These are phyloP conservation scores for Xylaria sp. DNA, from an alignment of 2,329 filamentous ascomycete genomes.

Conservation along the genomic window DNA sequence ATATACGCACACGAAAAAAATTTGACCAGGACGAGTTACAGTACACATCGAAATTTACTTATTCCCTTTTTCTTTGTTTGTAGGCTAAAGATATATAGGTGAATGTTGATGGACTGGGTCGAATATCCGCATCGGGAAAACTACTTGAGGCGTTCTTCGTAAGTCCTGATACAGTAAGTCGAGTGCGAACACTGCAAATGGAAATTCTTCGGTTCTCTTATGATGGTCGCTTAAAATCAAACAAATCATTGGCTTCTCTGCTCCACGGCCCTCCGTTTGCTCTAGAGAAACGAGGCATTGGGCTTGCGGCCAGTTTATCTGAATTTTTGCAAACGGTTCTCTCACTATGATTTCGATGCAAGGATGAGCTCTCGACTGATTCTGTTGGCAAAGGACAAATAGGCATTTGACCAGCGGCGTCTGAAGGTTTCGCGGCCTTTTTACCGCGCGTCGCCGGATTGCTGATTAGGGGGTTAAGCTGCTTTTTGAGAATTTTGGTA, in stretches of 20 bases:
- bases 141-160: not conserved
- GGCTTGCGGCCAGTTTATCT: constrained; percentile 33
- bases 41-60: not conserved
- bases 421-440: constrained; percentile 63
- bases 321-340: constrained; percentile 23
- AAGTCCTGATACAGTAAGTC: not conserved
- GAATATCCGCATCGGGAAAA: not conserved
- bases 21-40: not conserved
- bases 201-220: constrained; percentile 18
- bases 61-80: not conserved
- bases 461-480: constrained; percentile 9
- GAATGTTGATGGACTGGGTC: not conserved
- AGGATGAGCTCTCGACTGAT: constrained; percentile 14
- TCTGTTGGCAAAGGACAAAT: constrained; percentile 49
- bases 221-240: constrained; percentile 68
- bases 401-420: constrained; percentile 62
- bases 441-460: constrained; percentile 60
- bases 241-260: constrained; percentile 73
- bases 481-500: constrained; percentile 21
- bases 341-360: constrained; percentile 26
- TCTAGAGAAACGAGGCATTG: constrained; percentile 59
- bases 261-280: constrained; percentile 74
- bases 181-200: not conserved
- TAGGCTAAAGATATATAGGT: not conserved
- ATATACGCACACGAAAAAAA: constrained; percentile 2